These are phyloP conservation scores for Saitozyma podzolica DNA, from an alignment of 768 basidiomycete genomes.

Conservation along the genomic window DNA sequence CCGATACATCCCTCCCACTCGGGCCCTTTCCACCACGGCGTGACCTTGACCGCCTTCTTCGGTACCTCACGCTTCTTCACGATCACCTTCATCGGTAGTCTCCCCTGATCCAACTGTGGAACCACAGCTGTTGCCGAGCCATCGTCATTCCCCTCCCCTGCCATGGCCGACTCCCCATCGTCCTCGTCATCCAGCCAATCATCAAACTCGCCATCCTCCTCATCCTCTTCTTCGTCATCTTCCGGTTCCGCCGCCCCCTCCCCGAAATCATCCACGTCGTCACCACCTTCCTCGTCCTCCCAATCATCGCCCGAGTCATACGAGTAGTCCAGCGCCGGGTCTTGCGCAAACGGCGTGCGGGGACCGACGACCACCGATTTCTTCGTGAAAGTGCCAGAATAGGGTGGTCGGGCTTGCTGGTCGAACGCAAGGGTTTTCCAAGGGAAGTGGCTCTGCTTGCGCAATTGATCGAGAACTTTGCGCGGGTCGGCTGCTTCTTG, in stretches of 20 bases:
- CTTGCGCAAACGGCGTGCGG: slow-evolving; percentile 76
- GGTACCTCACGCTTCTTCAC: slow-evolving; percentile 34
- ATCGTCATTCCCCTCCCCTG: slow-evolving; percentile 25
- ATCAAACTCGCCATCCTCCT: slow-evolving; percentile 65
- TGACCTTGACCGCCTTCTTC: slow-evolving; percentile 74
- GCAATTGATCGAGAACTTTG: slow-evolving; percentile 63
- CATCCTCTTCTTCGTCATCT: slow-evolving; percentile 58
- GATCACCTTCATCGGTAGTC: slow-evolving; percentile 33
- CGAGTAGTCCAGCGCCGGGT: slow-evolving; percentile 79
- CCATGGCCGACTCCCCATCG: slow-evolving; percentile 55
- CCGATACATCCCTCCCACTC: slow-evolving; percentile 73
- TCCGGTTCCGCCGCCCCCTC: slow-evolving; percentile 62
- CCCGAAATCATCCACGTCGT: slow-evolving; percentile 56
- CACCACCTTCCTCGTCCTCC: slow-evolving; percentile 79
- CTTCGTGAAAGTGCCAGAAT: slow-evolving; percentile 92
- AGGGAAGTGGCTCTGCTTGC: slow-evolving; percentile 64
- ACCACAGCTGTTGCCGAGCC: not conserved
- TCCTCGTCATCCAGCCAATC: slow-evolving; percentile 78
- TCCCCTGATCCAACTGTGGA: slow-evolving; percentile 11
- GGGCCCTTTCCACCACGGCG: slow-evolving; percentile 80
- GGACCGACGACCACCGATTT: slow-evolving; percentile 75
- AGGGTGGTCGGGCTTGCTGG: slow-evolving; percentile 84
- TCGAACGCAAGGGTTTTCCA: slow-evolving; percentile 81
- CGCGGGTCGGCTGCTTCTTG: slow-evolving; percentile 72
- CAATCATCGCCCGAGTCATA: slow-evolving; percentile 96